These are phyloP conservation scores for Anisodus tanguticus DNA, from an alignment of 257 asterid genomes.

Conservation along the genomic window DNA sequence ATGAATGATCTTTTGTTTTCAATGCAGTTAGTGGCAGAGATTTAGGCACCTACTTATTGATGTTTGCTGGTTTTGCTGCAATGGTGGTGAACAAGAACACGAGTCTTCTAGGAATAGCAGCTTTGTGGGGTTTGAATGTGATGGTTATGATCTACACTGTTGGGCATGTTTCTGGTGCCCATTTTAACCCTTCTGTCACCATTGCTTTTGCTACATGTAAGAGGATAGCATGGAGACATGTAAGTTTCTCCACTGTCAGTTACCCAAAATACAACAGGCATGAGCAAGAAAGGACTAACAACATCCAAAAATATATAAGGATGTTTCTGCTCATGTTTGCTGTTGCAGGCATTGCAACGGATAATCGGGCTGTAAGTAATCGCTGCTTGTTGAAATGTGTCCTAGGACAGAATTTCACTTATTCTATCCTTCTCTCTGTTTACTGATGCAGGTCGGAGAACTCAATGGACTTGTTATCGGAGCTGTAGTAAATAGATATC, in stretches of 20 bases:
- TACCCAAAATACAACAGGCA: not conserved
- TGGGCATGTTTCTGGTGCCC: conserved; percentile 31
- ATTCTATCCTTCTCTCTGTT: not conserved
- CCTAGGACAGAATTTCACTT: not conserved
- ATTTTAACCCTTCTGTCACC: conserved; percentile 35
- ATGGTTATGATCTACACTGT: conserved; percentile 27
- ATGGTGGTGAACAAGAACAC: conserved; percentile 8
- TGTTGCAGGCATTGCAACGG: not conserved
- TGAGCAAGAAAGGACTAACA: not conserved
- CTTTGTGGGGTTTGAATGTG: conserved; percentile 25
- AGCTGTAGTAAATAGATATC: conserved; percentile 31
- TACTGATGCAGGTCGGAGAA: conserved; percentile 22
- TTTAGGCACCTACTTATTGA: conserved; percentile 30
- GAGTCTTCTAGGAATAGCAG: conserved; percentile 21
- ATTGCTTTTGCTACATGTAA: conserved; percentile 29
- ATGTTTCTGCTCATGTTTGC: not conserved
- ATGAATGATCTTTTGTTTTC: not conserved
- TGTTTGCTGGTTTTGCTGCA: conserved; percentile 33
- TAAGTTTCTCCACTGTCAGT: not conserved
- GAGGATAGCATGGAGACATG: conserved; percentile 26
- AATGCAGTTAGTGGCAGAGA: conserved; percentile 30
- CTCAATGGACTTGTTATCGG: conserved; percentile 36
- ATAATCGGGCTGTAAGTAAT: conserved; percentile 25
- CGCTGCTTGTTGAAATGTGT: not conserved
- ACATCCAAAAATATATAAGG: not conserved